Evolutionary conservation across 73 alveolate species (phyloP), one percentile per base, ranked within the genome.

Genomic region (Paramecium sonneborni): DNA sequence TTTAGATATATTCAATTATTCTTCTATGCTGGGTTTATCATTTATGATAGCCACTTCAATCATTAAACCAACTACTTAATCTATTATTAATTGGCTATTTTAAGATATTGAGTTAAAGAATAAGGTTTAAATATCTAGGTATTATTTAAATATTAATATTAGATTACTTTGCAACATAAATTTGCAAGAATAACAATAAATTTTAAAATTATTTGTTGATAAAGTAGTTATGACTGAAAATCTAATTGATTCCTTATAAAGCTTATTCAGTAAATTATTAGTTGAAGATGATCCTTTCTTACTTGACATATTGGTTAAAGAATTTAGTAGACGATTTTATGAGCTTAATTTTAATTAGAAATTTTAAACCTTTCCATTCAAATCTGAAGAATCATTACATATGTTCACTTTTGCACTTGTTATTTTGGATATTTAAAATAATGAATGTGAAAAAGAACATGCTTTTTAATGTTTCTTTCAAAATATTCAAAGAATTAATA

Each of bases 341-440:
- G 69, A 79, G n/a, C 10, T 79, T 11, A 38, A 79, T 15, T 11
- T 38, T 1, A 12, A 23, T 41, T 38, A 32, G 1, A 79, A 44
- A 46, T 12, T 15, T 6, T 24, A 21, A 7, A 11, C 14, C 39
- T 79, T 79, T 9, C 90, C 90, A 6, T 79, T 79, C 41, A 79
- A 79, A 79, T 43, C 90, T 11, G 90, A 79, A 34, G 94, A 88
- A 5, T 88, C 94, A 2, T 39, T 88, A 14, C 94, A 88, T 32
- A 88, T 88, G 94, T 82, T 88, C 35, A n/a, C 70, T 69, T 88
- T 88, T 72, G 94, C 94, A 1, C 44, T 82, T 23, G 85, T 88
- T 4, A 88, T 88, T 18, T 18, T 88, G 26, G 94, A 88, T 12
- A 88, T 88, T 5, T 91, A 88, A 43, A 39, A 23, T 43, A 39